Evolutionary conservation across 2,329 filamentous ascomycete genomes (phyloP), one percentile per base, ranked within the genome.

Genomic region (Chaetomium strumarium): DNA sequence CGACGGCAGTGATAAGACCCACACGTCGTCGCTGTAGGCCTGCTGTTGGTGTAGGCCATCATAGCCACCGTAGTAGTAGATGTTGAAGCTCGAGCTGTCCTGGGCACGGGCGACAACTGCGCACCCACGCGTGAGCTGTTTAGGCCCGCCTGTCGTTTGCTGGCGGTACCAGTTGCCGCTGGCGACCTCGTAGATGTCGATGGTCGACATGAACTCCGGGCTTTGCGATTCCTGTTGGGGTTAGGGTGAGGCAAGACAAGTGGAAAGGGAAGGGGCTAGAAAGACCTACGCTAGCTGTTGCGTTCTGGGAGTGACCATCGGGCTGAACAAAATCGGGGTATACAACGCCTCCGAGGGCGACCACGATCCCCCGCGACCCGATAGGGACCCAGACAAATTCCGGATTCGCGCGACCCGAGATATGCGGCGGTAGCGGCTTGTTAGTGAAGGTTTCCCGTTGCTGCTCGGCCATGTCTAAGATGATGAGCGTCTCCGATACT

Each of bases 51-150:
- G 53, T 6, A 83, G 58, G 0, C 79, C 81, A 52, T 81, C 70
- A 63, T 86, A 91, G 0, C 89, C 89, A 14, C 87, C 89, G 61
- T 90, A 93, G 70, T 88, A 89, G 72, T 92, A 91, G 46, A 95
- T 84, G 64, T 91, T 90, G 68, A 85, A 88, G 53, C 84, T 90
- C 11, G 85, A 87, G 33, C 75, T 76, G 63, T 90, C 87, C 41
- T 81, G 74, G 13, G 88, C 84, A 0, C 81, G 74, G n/a, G 81
- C 86, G 1, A 89, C 81, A 0, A 90, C 85, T 3, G 87, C 84
- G 63, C 89, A 93, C 64, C 85, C 75, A 75, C 86, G 66, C 69
- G 86, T 64, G 68, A 79, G 66, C 71, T 81, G 63, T 12, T 74
- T 71, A 0, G 79, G 80, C 0, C 75, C 73, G 2, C 79, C 81